Conservation (phyloP, 1,139 yeast species). For the Blastobotrys arbuscula region DNA sequence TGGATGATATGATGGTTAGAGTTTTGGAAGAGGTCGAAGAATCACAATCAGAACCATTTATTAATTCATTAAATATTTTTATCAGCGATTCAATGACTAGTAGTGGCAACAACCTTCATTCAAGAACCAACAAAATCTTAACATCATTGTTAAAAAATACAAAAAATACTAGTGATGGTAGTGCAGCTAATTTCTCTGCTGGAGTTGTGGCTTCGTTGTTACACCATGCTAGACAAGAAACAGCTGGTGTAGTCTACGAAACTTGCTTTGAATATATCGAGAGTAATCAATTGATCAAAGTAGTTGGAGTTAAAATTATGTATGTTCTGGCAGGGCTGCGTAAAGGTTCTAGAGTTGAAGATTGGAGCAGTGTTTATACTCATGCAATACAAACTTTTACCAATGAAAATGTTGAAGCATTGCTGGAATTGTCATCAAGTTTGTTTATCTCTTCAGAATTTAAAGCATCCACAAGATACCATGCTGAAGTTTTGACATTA, state of each 20-base stretch:
- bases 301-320: conserved; percentile 20
- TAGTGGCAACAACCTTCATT: conserved; percentile 67
- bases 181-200: conserved; percentile 18
- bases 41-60: conserved; percentile 40
- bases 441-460: conserved; percentile 20
- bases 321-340: conserved; percentile 34
- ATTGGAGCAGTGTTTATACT: conserved; percentile 26
- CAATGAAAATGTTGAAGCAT: conserved; percentile 8
- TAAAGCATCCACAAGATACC: conserved; percentile 21
- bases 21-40: conserved; percentile 46
- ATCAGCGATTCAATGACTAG: conserved; percentile 73
- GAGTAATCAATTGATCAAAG: conserved; percentile 8
- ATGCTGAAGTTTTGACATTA: conserved; percentile 16
- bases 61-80: conserved; percentile 54
- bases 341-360: conserved; percentile 36
- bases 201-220: conserved; percentile 41
- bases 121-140: conserved; percentile 53
- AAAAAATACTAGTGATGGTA: background rate
- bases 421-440: conserved; percentile 5
- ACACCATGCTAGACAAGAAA: conserved; percentile 53
- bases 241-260: conserved; percentile 42
- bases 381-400: conserved; percentile 5
- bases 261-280: conserved; percentile 23
- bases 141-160: conserved; percentile 32
- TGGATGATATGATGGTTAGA: conserved; percentile 45